Evolutionary conservation across 306 rosid genomes (phyloP).

Genomic region (Lagenaria siceraria): DNA sequence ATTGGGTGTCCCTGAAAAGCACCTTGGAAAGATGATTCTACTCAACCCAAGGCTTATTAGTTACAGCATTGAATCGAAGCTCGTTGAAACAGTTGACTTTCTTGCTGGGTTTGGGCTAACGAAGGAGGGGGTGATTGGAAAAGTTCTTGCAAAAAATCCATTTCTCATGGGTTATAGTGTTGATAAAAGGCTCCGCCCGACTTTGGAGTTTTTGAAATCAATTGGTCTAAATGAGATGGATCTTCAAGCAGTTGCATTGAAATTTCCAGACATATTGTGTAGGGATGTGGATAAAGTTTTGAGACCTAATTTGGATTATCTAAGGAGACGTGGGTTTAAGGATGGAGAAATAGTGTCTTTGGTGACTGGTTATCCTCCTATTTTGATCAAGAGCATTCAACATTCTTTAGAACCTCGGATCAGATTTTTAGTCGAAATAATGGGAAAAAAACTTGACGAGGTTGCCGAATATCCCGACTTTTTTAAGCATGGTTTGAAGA

Average conservation of each 20-base stretch:
- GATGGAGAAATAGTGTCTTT: constrained; percentile 52
- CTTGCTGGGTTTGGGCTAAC: constrained; percentile 56
- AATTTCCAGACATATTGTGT: constrained; percentile 65
- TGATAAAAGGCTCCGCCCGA: constrained; percentile 59
- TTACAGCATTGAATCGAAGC: constrained; percentile 72
- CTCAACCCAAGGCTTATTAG: constrained; percentile 86
- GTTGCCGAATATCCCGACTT: constrained; percentile 58
- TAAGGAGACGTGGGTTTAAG: constrained; percentile 49
- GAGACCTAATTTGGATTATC: constrained; percentile 44
- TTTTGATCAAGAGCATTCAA: constrained; percentile 65
- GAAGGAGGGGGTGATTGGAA: constrained; percentile 67
- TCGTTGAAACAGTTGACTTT: constrained; percentile 54
- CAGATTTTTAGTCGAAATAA: constrained; percentile 53
- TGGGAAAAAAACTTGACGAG: constrained; percentile 74
- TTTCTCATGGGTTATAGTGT: constrained; percentile 84
- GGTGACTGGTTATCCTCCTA: constrained; percentile 79
- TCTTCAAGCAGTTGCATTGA: constrained; percentile 53
- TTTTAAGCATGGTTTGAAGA: constrained; percentile 80
- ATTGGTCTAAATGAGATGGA: constrained; percentile 48
- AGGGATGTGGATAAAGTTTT: constrained; percentile 66
- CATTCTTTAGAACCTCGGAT: constrained; percentile 75
- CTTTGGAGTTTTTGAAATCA: constrained; percentile 48
- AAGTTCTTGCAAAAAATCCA: constrained; percentile 62
- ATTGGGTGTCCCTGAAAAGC: constrained; percentile 65
- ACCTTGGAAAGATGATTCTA: constrained; percentile 66